These are phyloP conservation scores for Lactuca sativa DNA, from an alignment of 129 eudicot genomes.

Conservation along the genomic window DNA sequence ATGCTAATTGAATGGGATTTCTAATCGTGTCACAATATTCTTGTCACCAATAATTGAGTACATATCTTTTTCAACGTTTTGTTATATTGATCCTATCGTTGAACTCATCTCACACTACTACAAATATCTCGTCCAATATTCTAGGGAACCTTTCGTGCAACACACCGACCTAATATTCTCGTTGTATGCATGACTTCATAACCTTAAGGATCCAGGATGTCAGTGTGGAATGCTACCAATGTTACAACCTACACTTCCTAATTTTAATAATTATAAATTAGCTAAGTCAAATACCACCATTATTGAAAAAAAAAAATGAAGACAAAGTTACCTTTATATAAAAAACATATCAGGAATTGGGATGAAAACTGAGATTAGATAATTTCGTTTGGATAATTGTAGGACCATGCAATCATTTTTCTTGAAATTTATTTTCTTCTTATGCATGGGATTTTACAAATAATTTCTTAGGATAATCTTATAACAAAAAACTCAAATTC, in stretches of 20 bases:
- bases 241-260: neutral
- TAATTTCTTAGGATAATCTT: neutral
- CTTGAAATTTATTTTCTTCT: too few relatives aligned
- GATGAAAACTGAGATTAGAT: neutral
- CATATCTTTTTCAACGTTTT: neutral
- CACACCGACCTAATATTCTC: neutral
- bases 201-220: neutral
- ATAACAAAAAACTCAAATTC: too few relatives aligned
- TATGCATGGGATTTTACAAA: neutral
- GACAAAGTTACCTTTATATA: neutral
- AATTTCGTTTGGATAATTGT: neutral
- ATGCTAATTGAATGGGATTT: conserved; percentile 4
- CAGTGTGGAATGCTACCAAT: neutral
- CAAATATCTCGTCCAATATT: neutral
- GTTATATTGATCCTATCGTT: neutral
- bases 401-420: neutral
- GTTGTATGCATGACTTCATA: neutral
- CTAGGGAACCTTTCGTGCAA: neutral
- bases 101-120: neutral
- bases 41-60: conserved; percentile 7
- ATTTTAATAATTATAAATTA: too few relatives aligned
- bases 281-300: neutral
- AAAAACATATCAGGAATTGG: neutral
- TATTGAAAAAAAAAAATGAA: too few relatives aligned
- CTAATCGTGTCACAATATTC: conserved; percentile 8